Evolutionary conservation across 768 basidiomycete species (phyloP).

Genomic region (Hygrophorus russula): DNA sequence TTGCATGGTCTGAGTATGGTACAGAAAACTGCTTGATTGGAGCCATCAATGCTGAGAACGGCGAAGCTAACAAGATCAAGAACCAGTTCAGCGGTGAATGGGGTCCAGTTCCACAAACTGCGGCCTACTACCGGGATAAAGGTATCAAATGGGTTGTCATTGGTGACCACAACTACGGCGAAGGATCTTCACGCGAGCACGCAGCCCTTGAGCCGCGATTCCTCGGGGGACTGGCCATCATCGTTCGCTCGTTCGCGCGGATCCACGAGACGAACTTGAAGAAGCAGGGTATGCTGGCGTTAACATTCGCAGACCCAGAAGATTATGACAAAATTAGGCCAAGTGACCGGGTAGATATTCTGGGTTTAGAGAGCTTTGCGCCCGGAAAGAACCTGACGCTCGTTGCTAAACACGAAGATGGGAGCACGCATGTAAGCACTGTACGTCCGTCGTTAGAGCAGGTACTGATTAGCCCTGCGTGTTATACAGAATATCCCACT

Average conservation of each 20-base stretch:
- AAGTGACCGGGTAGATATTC: slow-evolving; percentile 79
- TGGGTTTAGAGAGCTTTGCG: slow-evolving; percentile 80
- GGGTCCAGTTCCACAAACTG: slow-evolving; percentile 77
- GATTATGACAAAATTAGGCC: slow-evolving; percentile 93
- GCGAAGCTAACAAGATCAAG: slow-evolving; percentile 92
- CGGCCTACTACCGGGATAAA: slow-evolving; percentile 77
- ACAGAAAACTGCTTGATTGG: slow-evolving; percentile 95
- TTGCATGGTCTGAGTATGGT: slow-evolving; percentile 6
- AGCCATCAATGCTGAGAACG: slow-evolving; percentile 92
- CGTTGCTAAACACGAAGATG: slow-evolving; percentile 73
- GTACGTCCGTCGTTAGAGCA: neutral
- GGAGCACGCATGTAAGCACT: slow-evolving; percentile 47
- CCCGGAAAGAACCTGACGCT: slow-evolving; percentile 89
- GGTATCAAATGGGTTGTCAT: slow-evolving; percentile 96
- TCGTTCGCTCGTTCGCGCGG: slow-evolving; percentile 93
- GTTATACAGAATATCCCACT: slow-evolving; percentile 49
- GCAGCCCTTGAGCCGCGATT: slow-evolving; percentile 93
- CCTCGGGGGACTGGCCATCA: slow-evolving; percentile 92
- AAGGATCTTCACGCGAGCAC: slow-evolving; percentile 97
- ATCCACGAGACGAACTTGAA: slow-evolving; percentile 98
- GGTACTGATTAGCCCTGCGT: slow-evolving; percentile 9
- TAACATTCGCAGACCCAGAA: slow-evolving; percentile 84
- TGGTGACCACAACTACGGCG: slow-evolving; percentile 94
- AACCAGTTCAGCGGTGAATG: slow-evolving; percentile 84
- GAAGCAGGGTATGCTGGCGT: slow-evolving; percentile 98